Conservation (phyloP, 305 asterid species). For the Petunia hybrid region DNA sequence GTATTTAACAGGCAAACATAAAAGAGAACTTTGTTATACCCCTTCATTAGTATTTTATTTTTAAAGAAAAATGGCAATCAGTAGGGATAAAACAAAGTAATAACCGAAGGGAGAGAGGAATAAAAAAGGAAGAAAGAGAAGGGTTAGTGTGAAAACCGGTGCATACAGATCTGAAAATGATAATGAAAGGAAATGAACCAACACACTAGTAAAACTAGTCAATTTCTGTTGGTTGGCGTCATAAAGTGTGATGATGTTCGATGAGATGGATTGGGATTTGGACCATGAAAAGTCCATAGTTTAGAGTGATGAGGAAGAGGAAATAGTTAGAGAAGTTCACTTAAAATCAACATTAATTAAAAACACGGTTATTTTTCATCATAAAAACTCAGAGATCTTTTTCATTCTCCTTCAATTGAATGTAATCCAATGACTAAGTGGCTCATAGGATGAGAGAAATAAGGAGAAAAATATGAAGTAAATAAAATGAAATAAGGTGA, state of each 20-base stretch:
- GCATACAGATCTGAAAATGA: slow-evolving; percentile 5
- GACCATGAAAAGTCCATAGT: background rate
- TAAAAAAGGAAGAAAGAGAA: background rate
- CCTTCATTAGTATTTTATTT: background rate
- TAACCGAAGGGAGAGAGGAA: background rate
- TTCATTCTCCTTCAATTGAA: background rate
- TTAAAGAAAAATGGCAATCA: background rate
- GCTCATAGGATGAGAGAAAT: background rate
- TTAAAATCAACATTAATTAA: background rate
- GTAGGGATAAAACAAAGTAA: background rate
- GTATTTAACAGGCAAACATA: background rate
- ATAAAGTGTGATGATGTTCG: background rate
- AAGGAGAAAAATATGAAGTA: background rate
- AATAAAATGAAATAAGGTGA: background rate
- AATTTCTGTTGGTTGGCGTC: background rate
- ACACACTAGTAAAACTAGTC: background rate
- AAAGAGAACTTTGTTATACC: background rate
- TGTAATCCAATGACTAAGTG: background rate
- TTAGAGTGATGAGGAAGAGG: background rate
- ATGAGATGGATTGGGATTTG: slow-evolving; percentile 5
- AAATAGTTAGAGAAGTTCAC: background rate
- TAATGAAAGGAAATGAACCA: slow-evolving; percentile 17
- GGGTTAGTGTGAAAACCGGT: background rate
- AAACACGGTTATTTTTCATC: background rate
- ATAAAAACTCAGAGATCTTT: background rate